A percentile compares a stretch with the other conserved stretches of the same genome.
These are phyloP conservation scores for Penicillium brasilianum DNA, from an alignment of 2,329 filamentous ascomycete species.

Conservation along the genomic window DNA sequence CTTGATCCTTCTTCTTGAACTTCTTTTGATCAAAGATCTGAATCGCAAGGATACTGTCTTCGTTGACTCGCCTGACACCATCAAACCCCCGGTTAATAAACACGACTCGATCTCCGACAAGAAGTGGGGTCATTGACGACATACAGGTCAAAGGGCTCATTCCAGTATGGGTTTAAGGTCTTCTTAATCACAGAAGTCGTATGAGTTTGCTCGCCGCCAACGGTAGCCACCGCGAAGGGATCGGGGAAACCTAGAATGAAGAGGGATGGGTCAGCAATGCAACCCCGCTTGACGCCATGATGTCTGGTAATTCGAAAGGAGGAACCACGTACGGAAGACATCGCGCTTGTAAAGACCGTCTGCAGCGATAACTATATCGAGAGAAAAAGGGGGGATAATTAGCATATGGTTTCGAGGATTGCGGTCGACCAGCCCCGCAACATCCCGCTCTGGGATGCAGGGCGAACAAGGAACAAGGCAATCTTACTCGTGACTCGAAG, in stretches of 20 bases:
- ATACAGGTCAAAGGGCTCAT: conserved; percentile 98
- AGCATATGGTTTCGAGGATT: conserved; percentile 23
- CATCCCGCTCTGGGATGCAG: conserved; percentile 21
- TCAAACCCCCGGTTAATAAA: conserved; percentile 22
- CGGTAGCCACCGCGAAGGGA: conserved; percentile 94
- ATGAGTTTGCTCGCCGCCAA: conserved; percentile 97
- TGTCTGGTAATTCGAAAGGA: conserved; percentile 17
- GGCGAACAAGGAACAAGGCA: conserved; percentile 17
- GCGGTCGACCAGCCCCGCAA: conserved; percentile 28
- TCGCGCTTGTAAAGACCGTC: conserved; percentile 99
- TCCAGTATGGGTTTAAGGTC: conserved; percentile 99
- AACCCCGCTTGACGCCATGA: conserved; percentile 13
- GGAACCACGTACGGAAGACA: conserved; percentile 82
- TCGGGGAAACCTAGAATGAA: conserved; percentile 80
- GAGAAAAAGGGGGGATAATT: conserved; percentile 23
- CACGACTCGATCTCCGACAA: not conserved
- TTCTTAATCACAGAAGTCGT: conserved; percentile 98
- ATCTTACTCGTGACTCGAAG: conserved; percentile 85
- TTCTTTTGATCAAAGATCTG: conserved; percentile 99
- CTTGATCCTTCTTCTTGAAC: conserved; percentile 99
- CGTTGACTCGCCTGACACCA: conserved; percentile 75
- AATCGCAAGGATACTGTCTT: conserved; percentile 95
- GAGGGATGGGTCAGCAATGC: conserved; percentile 18
- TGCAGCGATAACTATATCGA: conserved; percentile 83
- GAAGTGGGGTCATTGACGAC: conserved; percentile 38